Evolutionary conservation across 1,284 basidiomycete genomes (phyloP).

Genomic region (Phlebopus sp.): DNA sequence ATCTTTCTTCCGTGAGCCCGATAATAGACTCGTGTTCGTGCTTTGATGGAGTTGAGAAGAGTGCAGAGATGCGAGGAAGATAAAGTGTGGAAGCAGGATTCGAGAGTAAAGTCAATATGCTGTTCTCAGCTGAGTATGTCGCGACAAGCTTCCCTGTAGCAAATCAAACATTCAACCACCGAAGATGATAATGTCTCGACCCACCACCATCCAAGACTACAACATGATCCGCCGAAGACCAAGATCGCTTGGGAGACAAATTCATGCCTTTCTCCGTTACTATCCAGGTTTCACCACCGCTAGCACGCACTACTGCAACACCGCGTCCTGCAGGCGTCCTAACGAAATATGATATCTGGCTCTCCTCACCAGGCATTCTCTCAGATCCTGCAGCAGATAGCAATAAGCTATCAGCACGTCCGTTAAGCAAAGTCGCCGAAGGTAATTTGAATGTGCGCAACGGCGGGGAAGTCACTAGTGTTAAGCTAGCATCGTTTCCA

Average conservation of each 20-base stretch:
- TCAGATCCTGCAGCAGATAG: slow-evolving; percentile 39
- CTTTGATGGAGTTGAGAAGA: slow-evolving; percentile 64
- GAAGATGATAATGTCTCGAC: slow-evolving; percentile 19
- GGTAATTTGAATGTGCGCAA: slow-evolving; percentile 56
- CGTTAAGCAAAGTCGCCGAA: slow-evolving; percentile 58
- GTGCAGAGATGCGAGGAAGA: slow-evolving; percentile 50
- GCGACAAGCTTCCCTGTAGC: slow-evolving; percentile 32
- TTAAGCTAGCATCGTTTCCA: slow-evolving; percentile 43
- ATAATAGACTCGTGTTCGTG: slow-evolving; percentile 53
- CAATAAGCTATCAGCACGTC: slow-evolving; percentile 49
- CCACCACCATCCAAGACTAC: slow-evolving; percentile 64
- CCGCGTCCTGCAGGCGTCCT: slow-evolving; percentile 75
- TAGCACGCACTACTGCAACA: slow-evolving; percentile 58
- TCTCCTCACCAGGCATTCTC: slow-evolving; percentile 45
- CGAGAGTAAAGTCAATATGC: slow-evolving; percentile 49
- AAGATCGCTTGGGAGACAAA: slow-evolving; percentile 44
- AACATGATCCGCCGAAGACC: slow-evolving; percentile 57
- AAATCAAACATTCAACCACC: slow-evolving; percentile 4
- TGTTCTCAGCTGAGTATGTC: slow-evolving; percentile 38
- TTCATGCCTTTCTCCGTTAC: slow-evolving; percentile 44
- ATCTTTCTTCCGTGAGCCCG: slow-evolving; percentile 55
- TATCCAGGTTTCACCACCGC: slow-evolving; percentile 64
- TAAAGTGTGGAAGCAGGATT: slow-evolving; percentile 42
- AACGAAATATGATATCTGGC: slow-evolving; percentile 56
- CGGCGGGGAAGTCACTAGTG: slow-evolving; percentile 59